Evolutionary conservation across 495 filamentous ascomycete genomes (phyloP).

Genomic region (Penicillium paxilli): DNA sequence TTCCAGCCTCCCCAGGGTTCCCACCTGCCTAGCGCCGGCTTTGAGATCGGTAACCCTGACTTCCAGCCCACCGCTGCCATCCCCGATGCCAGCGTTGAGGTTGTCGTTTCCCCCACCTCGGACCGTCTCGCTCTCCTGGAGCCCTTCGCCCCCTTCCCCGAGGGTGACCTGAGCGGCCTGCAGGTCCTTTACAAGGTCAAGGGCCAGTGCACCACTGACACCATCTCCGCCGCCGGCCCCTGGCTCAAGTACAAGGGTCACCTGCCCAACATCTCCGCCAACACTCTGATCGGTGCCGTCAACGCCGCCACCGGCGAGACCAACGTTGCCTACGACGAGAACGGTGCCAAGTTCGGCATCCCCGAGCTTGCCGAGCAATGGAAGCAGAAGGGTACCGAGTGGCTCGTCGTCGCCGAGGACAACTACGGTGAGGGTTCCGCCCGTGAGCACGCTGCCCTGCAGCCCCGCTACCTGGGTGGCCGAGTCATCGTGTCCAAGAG

Average conservation of each 20-base stretch:
- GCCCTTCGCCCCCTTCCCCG: slow-evolving; percentile 84
- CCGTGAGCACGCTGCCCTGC: slow-evolving; percentile 93
- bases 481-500: slow-evolving; percentile 84
- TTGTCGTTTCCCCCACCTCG: slow-evolving; percentile 81
- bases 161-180: slow-evolving; percentile 63
- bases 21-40: slow-evolving; percentile 75
- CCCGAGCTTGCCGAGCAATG: slow-evolving; percentile 83
- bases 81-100: slow-evolving; percentile 55
- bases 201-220: slow-evolving; percentile 97
- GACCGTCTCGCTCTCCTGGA: slow-evolving; percentile 87
- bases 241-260: slow-evolving; percentile 99
- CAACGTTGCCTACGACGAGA: slow-evolving; percentile 84
- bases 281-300: slow-evolving; percentile 92
- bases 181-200: slow-evolving; percentile 89
- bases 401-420: slow-evolving; percentile 94
- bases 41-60: slow-evolving; percentile 73
- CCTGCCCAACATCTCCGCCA: slow-evolving; percentile 92
- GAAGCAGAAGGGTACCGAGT: slow-evolving; percentile 65
- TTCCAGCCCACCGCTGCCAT: slow-evolving; percentile 71
- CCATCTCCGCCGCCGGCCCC: slow-evolving; percentile 93
- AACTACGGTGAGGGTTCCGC: slow-evolving; percentile 98
- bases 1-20: slow-evolving; percentile 80
- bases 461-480: slow-evolving; percentile 90
- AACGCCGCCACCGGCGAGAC: slow-evolving; percentile 91
- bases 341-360: slow-evolving; percentile 63